Base-by-base conservation (phyloP, 2,329 filamentous ascomycete genomes). In the Colletotrichum navitas region DNA sequence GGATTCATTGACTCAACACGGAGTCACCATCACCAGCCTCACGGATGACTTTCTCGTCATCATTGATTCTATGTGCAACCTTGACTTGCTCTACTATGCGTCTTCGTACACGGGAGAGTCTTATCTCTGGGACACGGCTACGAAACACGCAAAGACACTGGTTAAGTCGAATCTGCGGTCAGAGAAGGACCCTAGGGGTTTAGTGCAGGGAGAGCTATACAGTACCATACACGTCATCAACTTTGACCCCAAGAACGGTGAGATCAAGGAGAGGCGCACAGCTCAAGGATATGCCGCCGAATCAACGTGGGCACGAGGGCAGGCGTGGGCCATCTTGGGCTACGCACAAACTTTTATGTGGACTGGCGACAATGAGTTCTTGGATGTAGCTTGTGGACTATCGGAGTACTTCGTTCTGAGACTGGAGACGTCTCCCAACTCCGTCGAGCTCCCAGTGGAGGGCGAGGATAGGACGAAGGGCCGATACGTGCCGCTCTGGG, bases 231-330 rank as follows among this genome's bases (percentile, higher is more conserved):
- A 88, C 66, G 84, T 88, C 5, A 81, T 84, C 36, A 86, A 89
- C 73, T 84, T 88, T 43, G 77, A 85, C 18, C 83, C 85, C 0
- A 71, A 68, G 0, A 84, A 79, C 0, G 85, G 86, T 0, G 74
- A 71, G 0, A 74, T 87, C 8, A 85, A 85, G 72, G 79, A 82
- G 26, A 81, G 81, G 39, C 80, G 83, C 63, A 88, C 86, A 0
- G 85, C 83, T 0, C 86, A 88, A 69, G 86, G 86, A 0, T 85
- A 83, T 73, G 73, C 77, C 0, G 82, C 83, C 43, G 76, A 79
- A 24, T 87, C 85, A 0, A 87, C 84, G 0, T 88, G 86, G 86
- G 81, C 83, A 5, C 81, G 86, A 16, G 86, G 86, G 1, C 86
- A 88, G 66, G 85, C 85, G 0, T 88, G 86, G 86, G 82, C 80